These are phyloP conservation scores for Tulasnella calospora DNA, from an alignment of 768 basidiomycete genomes.

Conservation along the genomic window DNA sequence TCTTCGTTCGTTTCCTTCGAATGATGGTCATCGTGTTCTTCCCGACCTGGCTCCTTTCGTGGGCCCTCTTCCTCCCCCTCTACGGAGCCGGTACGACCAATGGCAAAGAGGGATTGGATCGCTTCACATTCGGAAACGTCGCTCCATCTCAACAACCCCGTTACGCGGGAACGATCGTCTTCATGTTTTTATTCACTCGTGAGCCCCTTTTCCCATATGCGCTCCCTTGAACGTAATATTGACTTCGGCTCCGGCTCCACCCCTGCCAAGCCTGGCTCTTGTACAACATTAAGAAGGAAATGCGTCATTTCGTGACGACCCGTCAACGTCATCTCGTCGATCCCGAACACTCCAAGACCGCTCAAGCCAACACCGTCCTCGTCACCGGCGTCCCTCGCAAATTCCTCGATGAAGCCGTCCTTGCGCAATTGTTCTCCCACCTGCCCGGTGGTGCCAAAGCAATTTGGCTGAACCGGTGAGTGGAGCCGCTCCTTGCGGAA, in stretches of 20 bases:
- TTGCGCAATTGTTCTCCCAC: slow-evolving; percentile 63
- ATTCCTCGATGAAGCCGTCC: slow-evolving; percentile 65
- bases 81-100: slow-evolving; percentile 46
- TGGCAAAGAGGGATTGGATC: slow-evolving; percentile 55
- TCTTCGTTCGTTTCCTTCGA: slow-evolving; percentile 79
- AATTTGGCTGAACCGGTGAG: slow-evolving; percentile 84
- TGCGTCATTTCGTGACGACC: slow-evolving; percentile 69
- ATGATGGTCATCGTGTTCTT: slow-evolving; percentile 78
- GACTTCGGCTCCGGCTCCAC: neutral
- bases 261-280: slow-evolving; percentile 67
- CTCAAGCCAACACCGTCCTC: slow-evolving; percentile 86
- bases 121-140: slow-evolving; percentile 81
- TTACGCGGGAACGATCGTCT: slow-evolving; percentile 71
- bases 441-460: slow-evolving; percentile 87
- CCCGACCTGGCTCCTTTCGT: slow-evolving; percentile 89
- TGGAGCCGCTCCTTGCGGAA: slow-evolving; percentile 28
- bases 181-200: slow-evolving; percentile 77
- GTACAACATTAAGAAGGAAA: slow-evolving; percentile 74
- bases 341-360: slow-evolving; percentile 62
- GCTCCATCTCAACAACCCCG: slow-evolving; percentile 46
- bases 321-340: slow-evolving; percentile 81
- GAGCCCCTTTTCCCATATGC: neutral
- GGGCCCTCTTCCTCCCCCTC: slow-evolving; percentile 78
- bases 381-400: slow-evolving; percentile 81
- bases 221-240: neutral